Base-by-base conservation (phyloP, 1,284 basidiomycete genomes). In the Porogramme epimiltina region DNA sequence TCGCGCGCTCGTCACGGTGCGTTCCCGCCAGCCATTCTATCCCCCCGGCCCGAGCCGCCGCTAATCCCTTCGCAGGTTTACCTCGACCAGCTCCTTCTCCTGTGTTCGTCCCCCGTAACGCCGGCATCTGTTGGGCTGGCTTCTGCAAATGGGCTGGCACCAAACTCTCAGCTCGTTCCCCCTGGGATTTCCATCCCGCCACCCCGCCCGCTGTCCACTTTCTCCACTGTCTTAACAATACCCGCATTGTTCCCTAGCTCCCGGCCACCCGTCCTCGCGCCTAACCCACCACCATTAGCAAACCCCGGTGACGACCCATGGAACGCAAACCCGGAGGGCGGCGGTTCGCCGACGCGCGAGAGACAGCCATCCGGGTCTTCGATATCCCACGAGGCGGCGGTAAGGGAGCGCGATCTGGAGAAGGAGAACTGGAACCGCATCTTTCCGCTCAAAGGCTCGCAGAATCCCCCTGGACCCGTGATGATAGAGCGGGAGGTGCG, bases 1-100 rank as follows among this genome's bases (percentile, higher is more conserved):
- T 58, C 80, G 84, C 51, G 80, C 80, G 13, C 78, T 97, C 38
- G 87, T 93, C 41, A 80, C 79, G 59, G 91, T 91, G 66, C 60
- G 80, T 68, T 28, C 49, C 4, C n/a, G 34, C 34, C 34, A 6
- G 6, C 45, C 42, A 36, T 48, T 43, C 26, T 16, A 28, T 31
- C 38, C 37, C 50, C 31, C 23, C 33, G 34, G 34, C 34, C 34
- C 34, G 33, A 31, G 20, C 40, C 23, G 26, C 49, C 40, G 31
- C 49, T 39, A 3, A 44, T n/a, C 13, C 18, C 26, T 37, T 13
- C 6, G 8, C 53, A 72, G 70, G 66, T 71, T 24, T 71, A 72
- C 49, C 61, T 72, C 37, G 65, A 66, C 44, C 70, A 71, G 46
- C 60, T 72, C 8, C 58, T 64, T 9, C 48, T 59, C 22, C 49